Base-by-base conservation (phyloP, 179 eudicot species). In the Heliamphora pulchella region DNA sequence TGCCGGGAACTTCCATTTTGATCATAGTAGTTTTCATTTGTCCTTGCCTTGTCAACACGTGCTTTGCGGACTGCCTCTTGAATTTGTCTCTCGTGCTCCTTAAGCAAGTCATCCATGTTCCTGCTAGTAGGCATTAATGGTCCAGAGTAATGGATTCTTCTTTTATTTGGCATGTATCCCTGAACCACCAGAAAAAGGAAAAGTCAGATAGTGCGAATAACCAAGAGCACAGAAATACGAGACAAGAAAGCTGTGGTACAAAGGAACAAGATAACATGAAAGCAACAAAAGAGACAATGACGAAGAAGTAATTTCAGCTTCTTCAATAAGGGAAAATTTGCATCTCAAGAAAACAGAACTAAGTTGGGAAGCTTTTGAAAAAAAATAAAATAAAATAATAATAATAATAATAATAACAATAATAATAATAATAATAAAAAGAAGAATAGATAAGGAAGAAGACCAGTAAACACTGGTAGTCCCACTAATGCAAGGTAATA, bases 1-100 rank as follows among this genome's bases (percentile, higher is more conserved):
- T 22, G 9, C 55, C 41, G 14, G 64, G 7, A 8, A 2, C 39
- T 71, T 76, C 84, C 82, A 75, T 83, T 75, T 4, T 61, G 71
- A 75, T 81, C 83, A 8, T 81, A 81, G 69, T 76, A 76, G 22
- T 81, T 80, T 47, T 80, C 74, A 78, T 79, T 82, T 71, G 81
- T 82, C 82, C 84, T 84, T 61, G 86, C 83, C 80, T 89, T 96
- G 57, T 84, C 88, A 3, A 86, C 75, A 59, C 88, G 87, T 74
- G 98, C 88, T 82, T 89, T 96, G 61, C 98, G 89, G 64, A 96
- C 97, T 10, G 99, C 99, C 53, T 88, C 94, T 85, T 94, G 99
- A 76, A 96, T 96, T 78, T 90, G 97, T 81, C 89, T 87, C 74
- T 96, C 98, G 58, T 96, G 99, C 83, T 94, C 97, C 86, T 89